Percentiles rank a stretch among this genome's conserved stretches.
These are phyloP conservation scores for Epicoccum sorghinum DNA, from an alignment of 2,329 filamentous ascomycete species.

Conservation along the genomic window DNA sequence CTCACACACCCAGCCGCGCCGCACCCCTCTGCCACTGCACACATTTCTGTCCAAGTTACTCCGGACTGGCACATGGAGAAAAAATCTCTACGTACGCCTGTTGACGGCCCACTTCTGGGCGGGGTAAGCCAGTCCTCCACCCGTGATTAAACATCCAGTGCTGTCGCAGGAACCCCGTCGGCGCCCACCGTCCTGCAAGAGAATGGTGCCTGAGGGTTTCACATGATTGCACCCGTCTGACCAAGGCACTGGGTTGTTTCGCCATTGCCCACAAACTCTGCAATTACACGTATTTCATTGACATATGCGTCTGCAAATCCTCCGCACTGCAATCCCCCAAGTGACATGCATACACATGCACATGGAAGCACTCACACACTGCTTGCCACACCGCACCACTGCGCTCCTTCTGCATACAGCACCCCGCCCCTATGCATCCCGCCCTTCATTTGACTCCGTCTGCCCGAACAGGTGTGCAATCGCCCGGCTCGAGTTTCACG, in stretches of 20 bases:
- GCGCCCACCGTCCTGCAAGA: constrained; percentile 22
- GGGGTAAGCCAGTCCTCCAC: constrained; percentile 12
- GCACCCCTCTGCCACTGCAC: not conserved
- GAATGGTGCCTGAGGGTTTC: constrained; percentile 14
- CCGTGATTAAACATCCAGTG: constrained; percentile 2
- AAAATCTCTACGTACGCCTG: not conserved
- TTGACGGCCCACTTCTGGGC: constrained; percentile 28
- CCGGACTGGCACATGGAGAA: not conserved
- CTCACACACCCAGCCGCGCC: not conserved
- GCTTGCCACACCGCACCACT: not conserved
- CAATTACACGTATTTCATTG: no score
- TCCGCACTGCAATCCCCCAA: not conserved
- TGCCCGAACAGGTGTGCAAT: not conserved
- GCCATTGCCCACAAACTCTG: not conserved
- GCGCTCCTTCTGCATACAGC: not conserved
- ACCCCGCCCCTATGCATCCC: not conserved
- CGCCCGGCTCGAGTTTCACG: constrained; percentile 2
- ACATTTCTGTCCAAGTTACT: not conserved
- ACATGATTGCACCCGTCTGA: not conserved
- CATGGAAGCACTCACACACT: not conserved
- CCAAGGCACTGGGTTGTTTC: constrained; percentile 7
- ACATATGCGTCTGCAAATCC: no score
- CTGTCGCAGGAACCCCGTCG: constrained; percentile 22
- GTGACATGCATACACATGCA: not conserved
- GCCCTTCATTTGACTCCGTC: not conserved